Evolutionary conservation across 2,329 filamentous ascomycete species (phyloP).

Genomic region (Incumbomyces lentus): DNA sequence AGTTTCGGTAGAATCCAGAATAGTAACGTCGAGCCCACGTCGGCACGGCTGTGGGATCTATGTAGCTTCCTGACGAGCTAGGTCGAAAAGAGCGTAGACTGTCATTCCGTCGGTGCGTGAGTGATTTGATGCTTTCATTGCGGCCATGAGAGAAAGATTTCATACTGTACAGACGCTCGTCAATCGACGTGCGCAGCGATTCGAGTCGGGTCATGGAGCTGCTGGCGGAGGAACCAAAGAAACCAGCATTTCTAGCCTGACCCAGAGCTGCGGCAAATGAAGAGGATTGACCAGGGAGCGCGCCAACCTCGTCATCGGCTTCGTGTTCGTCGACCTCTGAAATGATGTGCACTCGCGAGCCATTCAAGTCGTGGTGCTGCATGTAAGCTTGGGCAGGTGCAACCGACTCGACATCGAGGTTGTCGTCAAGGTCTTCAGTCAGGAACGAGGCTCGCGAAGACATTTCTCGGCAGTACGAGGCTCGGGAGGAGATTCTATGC

Average conservation of each 20-base stretch:
- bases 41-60: constrained; percentile 33
- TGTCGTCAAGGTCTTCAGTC: constrained; percentile 16
- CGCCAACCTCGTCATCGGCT: constrained; percentile 20
- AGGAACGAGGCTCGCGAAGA: background rate
- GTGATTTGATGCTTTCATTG: background rate
- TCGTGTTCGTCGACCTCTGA: constrained; percentile 15
- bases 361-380: constrained; percentile 14
- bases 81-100: constrained; percentile 12
- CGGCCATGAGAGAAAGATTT: constrained; percentile 22
- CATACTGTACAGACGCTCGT: constrained; percentile 26
- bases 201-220: constrained; percentile 16
- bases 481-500: background rate
- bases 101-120: too few relatives aligned
- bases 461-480: too few relatives aligned
- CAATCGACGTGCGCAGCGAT: constrained; percentile 17
- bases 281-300: constrained; percentile 15
- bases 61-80: constrained; percentile 34
- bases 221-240: constrained; percentile 10
- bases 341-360: constrained; percentile 17
- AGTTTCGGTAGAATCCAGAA: constrained; percentile 21
- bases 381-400: constrained; percentile 16
- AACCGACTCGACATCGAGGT: constrained; percentile 10
- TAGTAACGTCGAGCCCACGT: constrained; percentile 56
- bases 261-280: constrained; percentile 13
- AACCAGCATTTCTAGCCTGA: constrained; percentile 11